Conservation (phyloP, 1,139 yeast genomes). For the Suhomyces bokatorum region DNA sequence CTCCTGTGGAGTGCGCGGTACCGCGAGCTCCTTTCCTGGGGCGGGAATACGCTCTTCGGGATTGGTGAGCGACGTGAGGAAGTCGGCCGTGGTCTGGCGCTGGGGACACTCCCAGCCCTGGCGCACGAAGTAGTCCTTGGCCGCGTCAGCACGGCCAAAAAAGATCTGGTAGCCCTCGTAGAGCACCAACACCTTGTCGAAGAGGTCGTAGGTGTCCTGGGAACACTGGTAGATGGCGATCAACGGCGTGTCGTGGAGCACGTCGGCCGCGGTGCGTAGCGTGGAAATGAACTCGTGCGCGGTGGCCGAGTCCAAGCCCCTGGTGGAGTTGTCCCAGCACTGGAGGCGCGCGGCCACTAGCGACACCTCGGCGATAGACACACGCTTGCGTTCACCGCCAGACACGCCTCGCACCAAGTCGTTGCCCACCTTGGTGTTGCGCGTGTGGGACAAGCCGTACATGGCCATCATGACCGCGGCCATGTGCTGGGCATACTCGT, state of each 20-base stretch:
- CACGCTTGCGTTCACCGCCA: slow-evolving; percentile 28
- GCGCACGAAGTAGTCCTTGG: slow-evolving; percentile 23
- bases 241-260: slow-evolving; percentile 25
- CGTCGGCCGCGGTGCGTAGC: slow-evolving; percentile 26
- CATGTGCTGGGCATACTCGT: slow-evolving; percentile 22
- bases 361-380: slow-evolving; percentile 26
- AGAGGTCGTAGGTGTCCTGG: slow-evolving; percentile 29
- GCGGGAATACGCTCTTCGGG: slow-evolving; percentile 48
- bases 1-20: slow-evolving; percentile 70
- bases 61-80: slow-evolving; percentile 58
- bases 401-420: slow-evolving; percentile 27
- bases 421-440: slow-evolving; percentile 26
- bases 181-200: slow-evolving; percentile 27
- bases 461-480: slow-evolving; percentile 23
- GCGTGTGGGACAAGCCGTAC: slow-evolving; percentile 22
- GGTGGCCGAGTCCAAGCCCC: slow-evolving; percentile 28
- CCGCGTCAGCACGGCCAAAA: slow-evolving; percentile 22
- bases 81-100: slow-evolving; percentile 59
- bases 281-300: slow-evolving; percentile 30
- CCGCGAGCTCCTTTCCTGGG: slow-evolving; percentile 56
- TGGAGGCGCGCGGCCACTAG: slow-evolving; percentile 22
- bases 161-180: slow-evolving; percentile 30
- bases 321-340: slow-evolving; percentile 29
- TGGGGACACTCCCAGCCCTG: slow-evolving; percentile 45
- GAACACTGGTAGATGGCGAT: slow-evolving; percentile 32